Evolutionary conservation across 1,284 basidiomycete genomes (phyloP).

Genomic region (Irpex rosettiformis): DNA sequence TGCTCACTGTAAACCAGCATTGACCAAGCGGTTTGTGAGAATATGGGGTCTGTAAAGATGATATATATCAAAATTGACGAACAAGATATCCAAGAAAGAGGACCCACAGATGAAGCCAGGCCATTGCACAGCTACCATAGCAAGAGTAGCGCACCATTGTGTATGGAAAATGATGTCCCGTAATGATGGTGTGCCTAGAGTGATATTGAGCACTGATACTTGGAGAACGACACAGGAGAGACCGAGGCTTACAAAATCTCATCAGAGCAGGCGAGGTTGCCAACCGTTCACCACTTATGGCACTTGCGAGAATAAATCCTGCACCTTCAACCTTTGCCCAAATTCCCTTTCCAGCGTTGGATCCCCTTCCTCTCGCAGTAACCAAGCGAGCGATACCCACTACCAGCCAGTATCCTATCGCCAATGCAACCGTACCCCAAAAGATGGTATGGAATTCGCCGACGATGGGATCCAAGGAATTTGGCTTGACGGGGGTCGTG

Average conservation of each 20-base stretch:
- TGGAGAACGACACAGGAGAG: neutral
- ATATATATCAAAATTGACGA: constrained; percentile 7
- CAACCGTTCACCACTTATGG: constrained; percentile 87
- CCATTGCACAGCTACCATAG: constrained; percentile 94
- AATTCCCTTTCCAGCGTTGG: constrained; percentile 51
- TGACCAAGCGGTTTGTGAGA: constrained; percentile 86
- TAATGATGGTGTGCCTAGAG: constrained; percentile 85
- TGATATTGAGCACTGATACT: neutral
- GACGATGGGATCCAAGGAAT: constrained; percentile 47
- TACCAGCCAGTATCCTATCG: constrained; percentile 79
- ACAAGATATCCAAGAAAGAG: constrained; percentile 6
- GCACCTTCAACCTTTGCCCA: constrained; percentile 74
- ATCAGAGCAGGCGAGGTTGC: constrained; percentile 83
- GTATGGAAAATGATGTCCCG: constrained; percentile 92
- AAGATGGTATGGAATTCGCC: constrained; percentile 79
- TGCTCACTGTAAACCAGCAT: constrained; percentile 82
- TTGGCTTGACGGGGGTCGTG: constrained; percentile 73
- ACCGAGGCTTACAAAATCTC: constrained; percentile 71
- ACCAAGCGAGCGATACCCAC: constrained; percentile 77
- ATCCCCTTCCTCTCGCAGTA: constrained; percentile 78
- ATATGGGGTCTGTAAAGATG: constrained; percentile 68
- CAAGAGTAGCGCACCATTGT: constrained; percentile 84
- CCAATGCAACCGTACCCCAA: constrained; percentile 77
- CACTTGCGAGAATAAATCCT: constrained; percentile 88
- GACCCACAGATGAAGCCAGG: constrained; percentile 84